Evolutionary conservation across 148 eudicot species (phyloP).

Genomic region (Fagopyrum esculentum): DNA sequence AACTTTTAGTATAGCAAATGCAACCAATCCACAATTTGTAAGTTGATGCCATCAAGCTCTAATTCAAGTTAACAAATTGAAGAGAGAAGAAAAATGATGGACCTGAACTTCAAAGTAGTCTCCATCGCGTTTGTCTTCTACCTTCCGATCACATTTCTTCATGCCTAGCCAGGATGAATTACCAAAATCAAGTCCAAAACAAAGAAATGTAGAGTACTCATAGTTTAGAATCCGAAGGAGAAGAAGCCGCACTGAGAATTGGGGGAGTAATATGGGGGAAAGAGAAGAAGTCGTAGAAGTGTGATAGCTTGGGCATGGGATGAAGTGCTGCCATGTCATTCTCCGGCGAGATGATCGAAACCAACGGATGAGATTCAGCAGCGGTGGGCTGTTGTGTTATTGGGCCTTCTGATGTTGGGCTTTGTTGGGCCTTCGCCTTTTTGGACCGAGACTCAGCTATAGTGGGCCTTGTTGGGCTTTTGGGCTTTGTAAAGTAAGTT

Average conservation of each 20-base stretch:
- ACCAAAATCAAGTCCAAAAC: not conserved
- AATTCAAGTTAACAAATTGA: not conserved
- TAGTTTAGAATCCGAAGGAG: not conserved
- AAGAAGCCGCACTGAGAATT: slow-evolving; percentile 43
- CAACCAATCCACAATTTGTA: too few relatives aligned
- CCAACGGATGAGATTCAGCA: slow-evolving; percentile 21
- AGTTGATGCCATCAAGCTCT: too few relatives aligned
- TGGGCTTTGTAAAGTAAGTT: slow-evolving; percentile 67
- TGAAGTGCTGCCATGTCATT: slow-evolving; percentile 94
- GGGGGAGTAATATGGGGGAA: slow-evolving; percentile 82
- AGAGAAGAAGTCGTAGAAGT: slow-evolving; percentile 86
- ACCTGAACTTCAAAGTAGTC: slow-evolving; percentile 94
- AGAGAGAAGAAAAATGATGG: slow-evolving; percentile 3
- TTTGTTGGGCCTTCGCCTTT: slow-evolving; percentile 29
- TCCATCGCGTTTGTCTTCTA: slow-evolving; percentile 53
- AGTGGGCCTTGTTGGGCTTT: slow-evolving; percentile 34
- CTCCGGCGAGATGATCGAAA: slow-evolving; percentile 36
- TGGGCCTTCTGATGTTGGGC: slow-evolving; percentile 16
- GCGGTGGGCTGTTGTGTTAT: slow-evolving; percentile 17
- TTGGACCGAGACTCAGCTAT: slow-evolving; percentile 29
- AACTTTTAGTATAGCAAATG: too few relatives aligned
- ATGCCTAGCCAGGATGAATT: slow-evolving; percentile 29
- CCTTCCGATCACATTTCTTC: slow-evolving; percentile 47
- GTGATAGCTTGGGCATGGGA: slow-evolving; percentile 79
- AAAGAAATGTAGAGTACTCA: not conserved